These are phyloP conservation scores for Yamadazyma atlantica DNA, from an alignment of 1,139 yeast genomes.

Conservation along the genomic window DNA sequence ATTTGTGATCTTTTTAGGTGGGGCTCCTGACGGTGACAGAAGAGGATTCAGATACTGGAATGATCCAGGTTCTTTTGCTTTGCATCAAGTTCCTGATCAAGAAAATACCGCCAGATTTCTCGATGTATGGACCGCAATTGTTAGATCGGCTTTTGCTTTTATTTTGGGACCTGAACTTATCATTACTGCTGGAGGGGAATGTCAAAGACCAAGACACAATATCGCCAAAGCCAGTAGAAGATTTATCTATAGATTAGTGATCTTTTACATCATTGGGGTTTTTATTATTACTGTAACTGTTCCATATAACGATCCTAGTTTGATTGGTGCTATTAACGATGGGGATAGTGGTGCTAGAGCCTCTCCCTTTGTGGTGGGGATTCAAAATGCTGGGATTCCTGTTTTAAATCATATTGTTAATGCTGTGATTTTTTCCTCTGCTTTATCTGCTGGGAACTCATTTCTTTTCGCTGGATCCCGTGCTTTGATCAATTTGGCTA, in stretches of 20 bases:
- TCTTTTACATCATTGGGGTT: slow-evolving; percentile 43
- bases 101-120: slow-evolving; percentile 22
- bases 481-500: slow-evolving; percentile 46
- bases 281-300: slow-evolving; percentile 48
- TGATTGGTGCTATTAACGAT: slow-evolving; percentile 31
- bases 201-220: slow-evolving; percentile 47
- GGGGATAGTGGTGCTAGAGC: slow-evolving; percentile 31
- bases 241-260: slow-evolving; percentile 43
- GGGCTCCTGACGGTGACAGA: slow-evolving; percentile 24
- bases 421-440: slow-evolving; percentile 50
- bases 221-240: slow-evolving; percentile 48
- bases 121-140: slow-evolving; percentile 29
- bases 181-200: slow-evolving; percentile 48
- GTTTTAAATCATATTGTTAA: slow-evolving; percentile 52
- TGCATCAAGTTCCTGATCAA: slow-evolving; percentile 18
- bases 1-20: slow-evolving; percentile 32
- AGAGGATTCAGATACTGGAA: slow-evolving; percentile 32
- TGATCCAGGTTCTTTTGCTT: slow-evolving; percentile 26
- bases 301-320: slow-evolving; percentile 38
- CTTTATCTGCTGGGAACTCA: slow-evolving; percentile 53
- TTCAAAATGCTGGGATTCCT: slow-evolving; percentile 47
- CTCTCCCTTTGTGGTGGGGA: slow-evolving; percentile 57
- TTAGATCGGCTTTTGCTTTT: slow-evolving; percentile 32
- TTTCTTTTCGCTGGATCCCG: slow-evolving; percentile 43
- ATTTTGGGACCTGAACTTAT: slow-evolving; percentile 52